These are phyloP conservation scores for Sporothrix brasiliensis DNA, from an alignment of 2,329 filamentous ascomycete genomes.

Conservation along the genomic window DNA sequence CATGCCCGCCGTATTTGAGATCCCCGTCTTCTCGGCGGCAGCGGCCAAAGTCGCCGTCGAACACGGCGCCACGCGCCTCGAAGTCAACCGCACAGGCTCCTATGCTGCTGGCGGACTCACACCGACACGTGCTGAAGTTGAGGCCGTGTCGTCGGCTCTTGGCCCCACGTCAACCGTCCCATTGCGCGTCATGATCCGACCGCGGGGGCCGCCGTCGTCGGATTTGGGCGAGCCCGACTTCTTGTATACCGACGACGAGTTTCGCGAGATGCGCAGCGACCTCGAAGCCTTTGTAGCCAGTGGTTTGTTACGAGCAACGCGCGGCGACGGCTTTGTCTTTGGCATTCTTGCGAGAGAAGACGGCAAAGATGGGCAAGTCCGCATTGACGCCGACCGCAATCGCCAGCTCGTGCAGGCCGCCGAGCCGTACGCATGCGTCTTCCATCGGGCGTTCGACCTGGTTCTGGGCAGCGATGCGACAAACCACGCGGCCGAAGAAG, in stretches of 20 bases:
- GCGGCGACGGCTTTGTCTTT: slow-evolving; percentile 62
- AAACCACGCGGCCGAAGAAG: slow-evolving; percentile 35
- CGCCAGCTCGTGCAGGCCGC: slow-evolving; percentile 48
- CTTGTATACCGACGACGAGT: slow-evolving; percentile 52
- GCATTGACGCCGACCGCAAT: slow-evolving; percentile 50
- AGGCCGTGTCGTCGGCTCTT: slow-evolving; percentile 36
- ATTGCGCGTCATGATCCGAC: slow-evolving; percentile 60
- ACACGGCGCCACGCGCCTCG: slow-evolving; percentile 54
- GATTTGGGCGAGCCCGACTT: slow-evolving; percentile 47
- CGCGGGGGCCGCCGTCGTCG: slow-evolving; percentile 47
- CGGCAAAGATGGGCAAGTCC: neutral
- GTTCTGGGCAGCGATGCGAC: slow-evolving; percentile 41
- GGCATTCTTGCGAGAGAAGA: slow-evolving; percentile 47
- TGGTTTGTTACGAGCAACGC: slow-evolving; percentile 44
- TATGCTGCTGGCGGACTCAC: slow-evolving; percentile 57
- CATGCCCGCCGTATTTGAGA: slow-evolving; percentile 46
- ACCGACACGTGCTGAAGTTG: slow-evolving; percentile 49
- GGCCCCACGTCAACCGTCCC: slow-evolving; percentile 42
- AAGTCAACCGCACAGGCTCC: slow-evolving; percentile 57
- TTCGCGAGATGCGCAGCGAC: slow-evolving; percentile 48
- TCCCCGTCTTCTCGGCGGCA: slow-evolving; percentile 56
- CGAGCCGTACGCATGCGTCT: slow-evolving; percentile 51
- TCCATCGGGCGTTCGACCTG: slow-evolving; percentile 61
- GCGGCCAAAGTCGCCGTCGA: slow-evolving; percentile 47
- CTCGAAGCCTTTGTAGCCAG: slow-evolving; percentile 47